These are phyloP conservation scores for Antitrichia curtipendula DNA, from an alignment of 225 moss, liverwort and hornwort species.

Conservation along the genomic window DNA sequence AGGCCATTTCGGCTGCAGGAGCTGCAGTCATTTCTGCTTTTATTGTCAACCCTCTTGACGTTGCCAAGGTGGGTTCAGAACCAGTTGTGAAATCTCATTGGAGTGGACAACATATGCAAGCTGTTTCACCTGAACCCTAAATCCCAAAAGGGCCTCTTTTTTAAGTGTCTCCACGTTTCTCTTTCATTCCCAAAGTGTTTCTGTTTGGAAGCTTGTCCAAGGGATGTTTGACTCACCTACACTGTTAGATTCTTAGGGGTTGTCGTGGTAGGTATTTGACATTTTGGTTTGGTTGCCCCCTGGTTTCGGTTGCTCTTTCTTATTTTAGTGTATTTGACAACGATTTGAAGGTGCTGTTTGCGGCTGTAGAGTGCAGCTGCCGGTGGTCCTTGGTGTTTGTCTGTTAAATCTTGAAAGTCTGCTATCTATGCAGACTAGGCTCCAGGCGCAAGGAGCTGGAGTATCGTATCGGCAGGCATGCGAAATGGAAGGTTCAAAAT, in stretches of 20 bases:
- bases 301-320: not conserved
- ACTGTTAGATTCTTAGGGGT: not conserved
- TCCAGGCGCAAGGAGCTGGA: slow-evolving; percentile 56
- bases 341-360: not conserved
- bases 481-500: slow-evolving; percentile 14
- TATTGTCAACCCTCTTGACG: slow-evolving; percentile 47
- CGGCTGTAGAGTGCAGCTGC: not conserved
- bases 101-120: not conserved
- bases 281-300: not conserved
- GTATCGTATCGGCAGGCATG: slow-evolving; percentile 36
- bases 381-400: not conserved
- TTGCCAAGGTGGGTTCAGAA: slow-evolving; percentile 28
- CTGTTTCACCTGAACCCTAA: not conserved
- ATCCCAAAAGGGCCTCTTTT: not conserved
- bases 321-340: not conserved
- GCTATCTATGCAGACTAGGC: slow-evolving; percentile 27
- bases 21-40: slow-evolving; percentile 42
- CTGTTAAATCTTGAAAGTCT: not conserved
- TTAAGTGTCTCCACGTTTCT: not conserved
- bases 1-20: slow-evolving; percentile 45
- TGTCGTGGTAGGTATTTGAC: not conserved
- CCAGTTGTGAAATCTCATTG: not conserved
- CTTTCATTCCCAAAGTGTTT: not conserved
- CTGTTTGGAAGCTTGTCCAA: not conserved
- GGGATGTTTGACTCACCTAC: not conserved